Evolutionary conservation across 2,329 filamentous ascomycete genomes (phyloP).

Genomic region (Clonostachys rhizophaga): DNA sequence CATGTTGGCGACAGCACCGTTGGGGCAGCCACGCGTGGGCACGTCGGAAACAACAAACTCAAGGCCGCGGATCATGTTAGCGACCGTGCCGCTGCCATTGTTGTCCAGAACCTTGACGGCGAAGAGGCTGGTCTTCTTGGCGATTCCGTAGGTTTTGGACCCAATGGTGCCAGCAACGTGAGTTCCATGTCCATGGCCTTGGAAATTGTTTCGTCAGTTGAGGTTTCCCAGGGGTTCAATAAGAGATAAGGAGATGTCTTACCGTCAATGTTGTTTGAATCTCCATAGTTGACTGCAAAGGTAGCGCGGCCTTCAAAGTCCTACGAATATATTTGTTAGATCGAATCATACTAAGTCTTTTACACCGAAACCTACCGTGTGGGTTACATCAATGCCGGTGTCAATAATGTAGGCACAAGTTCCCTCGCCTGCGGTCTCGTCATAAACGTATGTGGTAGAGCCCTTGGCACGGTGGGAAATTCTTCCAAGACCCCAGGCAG

Average conservation of each 20-base stretch:
- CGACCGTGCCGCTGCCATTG: constrained; percentile 3
- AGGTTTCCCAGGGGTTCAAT: not conserved
- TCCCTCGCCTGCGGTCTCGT: constrained; percentile 8
- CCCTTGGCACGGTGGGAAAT: constrained; percentile 9
- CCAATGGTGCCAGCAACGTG: constrained; percentile 15
- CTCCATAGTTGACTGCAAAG: constrained; percentile 4
- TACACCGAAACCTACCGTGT: constrained; percentile 16
- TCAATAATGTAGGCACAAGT: constrained; percentile 15
- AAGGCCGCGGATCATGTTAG: constrained; percentile 16
- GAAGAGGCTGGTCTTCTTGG: constrained; percentile 29
- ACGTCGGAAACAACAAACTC: constrained; percentile 23
- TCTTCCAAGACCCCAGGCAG: constrained; percentile 10
- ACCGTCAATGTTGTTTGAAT: constrained; percentile 5
- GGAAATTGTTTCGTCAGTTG: constrained; percentile 31
- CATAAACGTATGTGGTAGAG: constrained; percentile 7
- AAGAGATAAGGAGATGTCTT: constrained; percentile 1
- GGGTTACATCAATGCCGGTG: constrained; percentile 10
- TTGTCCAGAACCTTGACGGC: constrained; percentile 31
- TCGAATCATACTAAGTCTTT: too few relatives aligned
- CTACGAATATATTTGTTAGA: not conserved
- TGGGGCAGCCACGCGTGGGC: constrained; percentile 10
- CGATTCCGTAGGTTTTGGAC: constrained; percentile 13
- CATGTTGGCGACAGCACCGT: constrained; percentile 34
- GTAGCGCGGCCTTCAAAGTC: constrained; percentile 11
- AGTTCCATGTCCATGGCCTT: constrained; percentile 32